Evolutionary conservation across 352 stramenopile species (phyloP), one percentile per base, ranked within the genome.

Genomic region (Globisporangium emineosum): DNA sequence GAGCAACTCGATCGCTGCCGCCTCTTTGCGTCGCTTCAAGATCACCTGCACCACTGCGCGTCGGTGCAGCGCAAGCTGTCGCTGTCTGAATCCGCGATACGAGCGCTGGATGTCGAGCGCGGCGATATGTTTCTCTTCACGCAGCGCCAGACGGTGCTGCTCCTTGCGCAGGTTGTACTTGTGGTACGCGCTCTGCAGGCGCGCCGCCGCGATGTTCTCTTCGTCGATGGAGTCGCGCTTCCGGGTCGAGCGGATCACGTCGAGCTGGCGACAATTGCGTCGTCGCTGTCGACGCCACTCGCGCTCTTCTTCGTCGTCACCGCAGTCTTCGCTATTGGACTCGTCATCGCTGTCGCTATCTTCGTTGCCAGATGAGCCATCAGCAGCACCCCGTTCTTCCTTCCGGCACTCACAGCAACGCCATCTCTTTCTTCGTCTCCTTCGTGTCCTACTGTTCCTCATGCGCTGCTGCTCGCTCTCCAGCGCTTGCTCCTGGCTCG

Each of bases 71-170:
- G 68, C 60, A 8, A 74, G 59, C 69, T 83, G 72, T 2, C 80
- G 78, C 9, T 83, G 74, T 5, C 68, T 65, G 40, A 89, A 92
- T 0, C 79, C 81, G 29, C 81, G 79, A 54, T 83, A 92, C 6
- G 75, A 88, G 0, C 79, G 73, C 60, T 90, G 83, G 45, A 92
- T 92, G 30, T 88, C 72, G 40, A 84, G 60, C 12, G 75, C 83
- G 8, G 83, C 83, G 19, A 72, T 67, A 6, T 79, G 67, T 19
- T 88, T 87, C 43, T 86, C 72, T n/a, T 88, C 62, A 1, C 69
- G 68, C 42, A 80, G 53, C 0, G 75, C 71, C 23, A 77, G 25
- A 1, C 78, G 73, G 27, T 78, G 73, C 54, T 86, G 77, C 49
- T 87, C 77, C 45, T 88, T 80, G 1, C 79, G 76, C 12, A 78